phyloP scores from a whole-genome alignment of 2,329 filamentous ascomycete genomes.

The Colletotrichum karsti region DNA sequence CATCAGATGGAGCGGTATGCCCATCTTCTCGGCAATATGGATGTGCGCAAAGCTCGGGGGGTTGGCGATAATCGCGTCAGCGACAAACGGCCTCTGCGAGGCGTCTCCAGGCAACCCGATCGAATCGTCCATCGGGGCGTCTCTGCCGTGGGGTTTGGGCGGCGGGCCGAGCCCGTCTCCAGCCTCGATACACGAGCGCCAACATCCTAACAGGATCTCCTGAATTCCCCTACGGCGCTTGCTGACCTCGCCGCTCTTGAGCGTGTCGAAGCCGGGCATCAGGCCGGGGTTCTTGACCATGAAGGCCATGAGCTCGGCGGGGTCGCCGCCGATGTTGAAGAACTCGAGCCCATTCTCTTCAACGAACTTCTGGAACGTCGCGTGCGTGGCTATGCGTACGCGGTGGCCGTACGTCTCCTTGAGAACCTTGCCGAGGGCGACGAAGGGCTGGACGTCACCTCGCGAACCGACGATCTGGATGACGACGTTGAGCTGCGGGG shows the following conservation, averaged over 20 bases:
- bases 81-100: conserved; percentile 74
- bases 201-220: conserved; percentile 84
- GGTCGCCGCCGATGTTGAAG: conserved; percentile 80
- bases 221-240: conserved; percentile 79
- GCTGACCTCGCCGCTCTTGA: conserved; percentile 80
- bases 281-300: conserved; percentile 91
- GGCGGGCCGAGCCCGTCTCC: conserved; percentile 70
- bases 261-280: conserved; percentile 82
- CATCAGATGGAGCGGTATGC: conserved; percentile 83
- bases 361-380: conserved; percentile 73
- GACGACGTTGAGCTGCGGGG: conserved; percentile 72
- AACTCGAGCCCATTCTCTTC: conserved; percentile 78
- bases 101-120: conserved; percentile 48
- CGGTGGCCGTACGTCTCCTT: conserved; percentile 74
- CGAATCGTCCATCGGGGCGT: conserved; percentile 61
- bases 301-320: conserved; percentile 82
- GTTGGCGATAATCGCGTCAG: conserved; percentile 83
- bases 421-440: conserved; percentile 73
- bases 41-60: conserved; percentile 81
- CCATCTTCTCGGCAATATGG: conserved; percentile 78
- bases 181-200: conserved; percentile 84
- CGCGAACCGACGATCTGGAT: conserved; percentile 80
- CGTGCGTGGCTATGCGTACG: conserved; percentile 78
- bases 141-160: conserved; percentile 53
- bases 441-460: conserved; percentile 80